Base-by-base conservation (phyloP, 2,329 filamentous ascomycete genomes). In the Cladosporium velox region DNA sequence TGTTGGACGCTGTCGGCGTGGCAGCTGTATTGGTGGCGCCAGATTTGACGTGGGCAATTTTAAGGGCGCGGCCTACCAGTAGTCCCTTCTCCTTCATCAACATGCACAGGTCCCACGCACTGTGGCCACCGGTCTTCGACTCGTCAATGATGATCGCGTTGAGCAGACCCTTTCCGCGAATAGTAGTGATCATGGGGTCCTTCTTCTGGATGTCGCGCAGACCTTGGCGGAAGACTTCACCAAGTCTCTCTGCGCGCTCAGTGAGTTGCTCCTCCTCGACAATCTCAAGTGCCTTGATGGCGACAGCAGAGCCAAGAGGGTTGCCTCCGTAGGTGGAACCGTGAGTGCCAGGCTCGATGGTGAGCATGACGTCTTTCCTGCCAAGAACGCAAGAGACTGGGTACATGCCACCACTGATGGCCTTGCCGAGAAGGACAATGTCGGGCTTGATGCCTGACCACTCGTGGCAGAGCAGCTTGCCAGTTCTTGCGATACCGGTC, bases 241-340 rank as follows among this genome's bases (percentile, higher is more conserved):
- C 95, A 30, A 98, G 83, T 70, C 83, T 84, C 78, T 97, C 89
- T 3, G 95, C 93, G 65, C 89, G 90, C 76, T 91, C 89, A 28
- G 92, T 90, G 81, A 99, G 87, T 70, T 92, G 85, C 81, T 97
- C 93, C 78, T 99, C 95, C 75, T 94, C 88, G 72, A 99, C 90
- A 64, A 99, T 87, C 84, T 99, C 93, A 54, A 99, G 85, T 24
- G 95, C 95, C 69, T 93, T 91, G 76, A 99, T 97, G 28, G 94
- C 96, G 34, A 99, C 92, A 47, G 95, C 95, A 73, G 93, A 98
- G 28, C 93, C 95, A 14, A 99, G 85, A 21, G 95, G 95, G 81
- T 99, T 99, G 60, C 95, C 95, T 68, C 95, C 95, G 76, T 98
- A 99, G n/a, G 95, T 99, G 51, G 92, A 97, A 59, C 95, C 95